phyloP scores from a whole-genome alignment of 2,329 filamentous ascomycete species.

The Rhynchosporium graminicola region DNA sequence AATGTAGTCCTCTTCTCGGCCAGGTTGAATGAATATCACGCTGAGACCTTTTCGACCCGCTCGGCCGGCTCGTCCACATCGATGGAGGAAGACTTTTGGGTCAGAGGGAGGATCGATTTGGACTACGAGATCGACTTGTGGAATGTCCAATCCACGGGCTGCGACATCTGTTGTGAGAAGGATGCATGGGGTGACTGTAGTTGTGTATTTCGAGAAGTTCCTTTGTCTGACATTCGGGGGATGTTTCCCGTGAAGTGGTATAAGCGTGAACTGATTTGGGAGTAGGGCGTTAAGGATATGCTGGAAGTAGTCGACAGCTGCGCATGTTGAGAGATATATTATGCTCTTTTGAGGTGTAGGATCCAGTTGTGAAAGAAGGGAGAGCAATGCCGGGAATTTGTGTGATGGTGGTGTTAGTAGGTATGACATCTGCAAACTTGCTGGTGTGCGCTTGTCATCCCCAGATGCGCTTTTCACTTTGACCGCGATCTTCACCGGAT shows the following conservation, averaged over 20 bases:
- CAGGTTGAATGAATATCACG: slow-evolving; percentile 81
- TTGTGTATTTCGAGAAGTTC: slow-evolving; percentile 81
- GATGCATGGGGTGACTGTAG: slow-evolving; percentile 72
- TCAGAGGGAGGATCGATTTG: slow-evolving; percentile 86
- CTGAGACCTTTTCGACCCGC: slow-evolving; percentile 86
- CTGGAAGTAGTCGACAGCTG: slow-evolving; percentile 92
- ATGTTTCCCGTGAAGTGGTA: slow-evolving; percentile 91
- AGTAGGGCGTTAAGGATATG: slow-evolving; percentile 74
- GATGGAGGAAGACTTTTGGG: slow-evolving; percentile 93
- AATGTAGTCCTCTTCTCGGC: slow-evolving; percentile 86
- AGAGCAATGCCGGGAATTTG: slow-evolving; percentile 74
- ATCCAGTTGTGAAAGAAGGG: slow-evolving; percentile 69
- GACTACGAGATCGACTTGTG: slow-evolving; percentile 85
- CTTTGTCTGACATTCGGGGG: slow-evolving; percentile 82
- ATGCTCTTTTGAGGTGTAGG: slow-evolving; percentile 81
- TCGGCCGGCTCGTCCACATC: slow-evolving; percentile 84
- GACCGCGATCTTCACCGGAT: slow-evolving; percentile 92
- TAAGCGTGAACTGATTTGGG: slow-evolving; percentile 65
- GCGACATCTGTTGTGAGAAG: slow-evolving; percentile 92
- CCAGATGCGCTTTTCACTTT: slow-evolving; percentile 80
- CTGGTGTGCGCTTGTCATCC: slow-evolving; percentile 85
- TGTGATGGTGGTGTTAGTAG: slow-evolving; percentile 72
- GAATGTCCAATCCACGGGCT: slow-evolving; percentile 87
- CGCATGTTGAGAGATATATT: slow-evolving; percentile 90
- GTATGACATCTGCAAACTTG: slow-evolving; percentile 91